Evolutionary conservation across 1,139 yeast species (phyloP), one percentile per base, ranked within the genome.

Genomic region (Blastobotrys elegans): DNA sequence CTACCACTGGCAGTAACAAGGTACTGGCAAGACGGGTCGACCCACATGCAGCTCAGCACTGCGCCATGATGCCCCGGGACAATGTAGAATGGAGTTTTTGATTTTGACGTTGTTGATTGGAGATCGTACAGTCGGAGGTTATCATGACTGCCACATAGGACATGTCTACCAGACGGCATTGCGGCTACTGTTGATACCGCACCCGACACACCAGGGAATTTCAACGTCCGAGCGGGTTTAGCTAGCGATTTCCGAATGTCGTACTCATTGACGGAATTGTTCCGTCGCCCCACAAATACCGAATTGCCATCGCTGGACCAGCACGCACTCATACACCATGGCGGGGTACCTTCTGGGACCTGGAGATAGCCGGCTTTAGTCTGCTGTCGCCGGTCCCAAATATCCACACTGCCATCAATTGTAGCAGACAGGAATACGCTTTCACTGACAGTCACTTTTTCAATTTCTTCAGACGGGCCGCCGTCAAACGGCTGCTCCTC

Each of bases 1-100:
- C 85, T 87, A 6, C 98, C 98, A 65, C 96, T 85, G 0, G 97
- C 83, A 61, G 96, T 84, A 13, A 90, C 78, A 81, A 92, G 74
- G 64, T 86, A 92, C 55, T 92, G 71, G 40, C 95, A 89, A 1
- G 92, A 84, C 36, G 89, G 92, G 62, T 90, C 97, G 30, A 90
- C 83, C 53, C 77, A 85, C n/a, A 50, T 69, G 44, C 80, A 76
- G 72, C 96, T 68, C 67, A 83, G 65, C 67, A 82, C 74, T 16
- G 81, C 80, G 42, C 84, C 85, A 59, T 80, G 84, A 58, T 78
- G 83, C 2, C 84, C 84, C 0, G 84, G 83, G 4, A 79, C 69
- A 48, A 79, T 77, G 50, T 72, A 61, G 57, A 79, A 79, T 17
- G 84, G 82, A 31, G 67, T 64, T 26, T 62, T 55, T 51, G 64